These are phyloP conservation scores for Fusarium sp. DNA, from an alignment of 2,329 filamentous ascomycete species.

Conservation along the genomic window DNA sequence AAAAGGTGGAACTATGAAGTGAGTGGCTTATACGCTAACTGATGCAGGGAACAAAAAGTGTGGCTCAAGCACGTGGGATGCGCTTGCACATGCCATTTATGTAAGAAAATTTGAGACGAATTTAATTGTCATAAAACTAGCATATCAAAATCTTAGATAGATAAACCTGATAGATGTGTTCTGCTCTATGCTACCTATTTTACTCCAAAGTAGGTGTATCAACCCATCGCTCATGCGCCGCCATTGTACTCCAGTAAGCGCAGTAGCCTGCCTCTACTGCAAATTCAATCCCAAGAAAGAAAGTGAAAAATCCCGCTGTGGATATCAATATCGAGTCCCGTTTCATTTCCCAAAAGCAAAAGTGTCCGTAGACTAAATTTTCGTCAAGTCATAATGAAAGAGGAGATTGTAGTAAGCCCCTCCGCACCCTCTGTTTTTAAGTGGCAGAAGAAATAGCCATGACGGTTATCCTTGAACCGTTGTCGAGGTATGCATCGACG, in stretches of 20 bases:
- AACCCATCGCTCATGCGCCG: conserved; percentile 29
- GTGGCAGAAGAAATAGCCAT: conserved; percentile 45
- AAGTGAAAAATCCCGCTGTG: conserved; percentile 30
- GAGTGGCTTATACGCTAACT: conserved; percentile 23
- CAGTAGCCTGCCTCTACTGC: conserved; percentile 10
- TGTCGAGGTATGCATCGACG: conserved; percentile 41
- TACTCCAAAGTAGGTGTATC: conserved; percentile 1
- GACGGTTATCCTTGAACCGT: conserved; percentile 39
- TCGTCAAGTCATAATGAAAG: conserved; percentile 20
- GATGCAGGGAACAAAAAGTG: background rate
- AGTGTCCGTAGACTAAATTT: conserved; percentile 15
- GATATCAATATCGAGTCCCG: conserved; percentile 23
- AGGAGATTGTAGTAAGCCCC: background rate
- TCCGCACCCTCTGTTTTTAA: conserved; percentile 1
- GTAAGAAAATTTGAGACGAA: conserved; percentile 29
- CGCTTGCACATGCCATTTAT: conserved; percentile 29
- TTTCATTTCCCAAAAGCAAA: conserved; percentile 17
- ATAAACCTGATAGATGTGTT: conserved; percentile 21
- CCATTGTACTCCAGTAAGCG: conserved; percentile 34
- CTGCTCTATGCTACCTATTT: conserved; percentile 24
- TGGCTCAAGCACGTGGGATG: conserved; percentile 27
- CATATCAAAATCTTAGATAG: conserved; percentile 24
- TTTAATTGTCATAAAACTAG: conserved; percentile 23
- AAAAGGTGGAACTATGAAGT: conserved; percentile 20
- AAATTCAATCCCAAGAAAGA: conserved; percentile 11